A percentile compares a stretch with the other conserved stretches of the same genome.
These are phyloP conservation scores for Moniliophthora roreri DNA, from an alignment of 1,284 basidiomycete genomes.

Conservation along the genomic window DNA sequence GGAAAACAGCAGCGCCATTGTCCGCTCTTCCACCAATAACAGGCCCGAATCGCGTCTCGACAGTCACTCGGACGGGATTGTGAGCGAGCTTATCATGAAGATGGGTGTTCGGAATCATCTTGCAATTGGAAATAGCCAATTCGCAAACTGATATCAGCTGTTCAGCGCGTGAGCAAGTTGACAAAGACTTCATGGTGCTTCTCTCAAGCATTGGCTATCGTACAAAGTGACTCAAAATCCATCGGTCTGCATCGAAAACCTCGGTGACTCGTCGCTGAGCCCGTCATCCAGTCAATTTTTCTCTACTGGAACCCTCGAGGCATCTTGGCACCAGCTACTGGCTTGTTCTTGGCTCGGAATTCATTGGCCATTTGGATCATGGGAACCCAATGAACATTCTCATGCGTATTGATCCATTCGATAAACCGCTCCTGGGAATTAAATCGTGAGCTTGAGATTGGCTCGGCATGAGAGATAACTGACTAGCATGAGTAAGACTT, in stretches of 20 bases:
- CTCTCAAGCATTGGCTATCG: too few species aligned
- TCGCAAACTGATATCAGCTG: neutral
- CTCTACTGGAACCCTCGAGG: constrained; percentile 30
- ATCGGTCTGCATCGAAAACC: too few species aligned
- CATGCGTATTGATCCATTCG: constrained; percentile 75
- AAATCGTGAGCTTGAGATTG: neutral
- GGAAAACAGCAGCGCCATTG: constrained; percentile 61
- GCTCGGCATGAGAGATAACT: constrained; percentile 18
- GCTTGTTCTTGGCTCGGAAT: constrained; percentile 42
- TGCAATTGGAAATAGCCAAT: neutral
- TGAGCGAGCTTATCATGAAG: constrained; percentile 51
- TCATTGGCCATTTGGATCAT: constrained; percentile 67
- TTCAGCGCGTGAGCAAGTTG: too few species aligned
- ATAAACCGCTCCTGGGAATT: constrained; percentile 65
- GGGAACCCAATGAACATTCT: constrained; percentile 72
- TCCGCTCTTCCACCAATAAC: constrained; percentile 56
- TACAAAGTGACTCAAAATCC: too few species aligned
- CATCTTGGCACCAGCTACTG: constrained; percentile 41
- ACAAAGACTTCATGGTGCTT: too few species aligned
- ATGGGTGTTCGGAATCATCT: neutral
- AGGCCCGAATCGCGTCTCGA: constrained; percentile 53
- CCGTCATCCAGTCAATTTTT: neutral
- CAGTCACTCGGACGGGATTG: constrained; percentile 40
- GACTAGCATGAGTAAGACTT: constrained; percentile 75
- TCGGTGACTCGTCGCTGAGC: too few species aligned